Evolutionary conservation across 2,329 filamentous ascomycete genomes (phyloP), one percentile per base, ranked within the genome.

Genomic region (Colletotrichum tanaceti): DNA sequence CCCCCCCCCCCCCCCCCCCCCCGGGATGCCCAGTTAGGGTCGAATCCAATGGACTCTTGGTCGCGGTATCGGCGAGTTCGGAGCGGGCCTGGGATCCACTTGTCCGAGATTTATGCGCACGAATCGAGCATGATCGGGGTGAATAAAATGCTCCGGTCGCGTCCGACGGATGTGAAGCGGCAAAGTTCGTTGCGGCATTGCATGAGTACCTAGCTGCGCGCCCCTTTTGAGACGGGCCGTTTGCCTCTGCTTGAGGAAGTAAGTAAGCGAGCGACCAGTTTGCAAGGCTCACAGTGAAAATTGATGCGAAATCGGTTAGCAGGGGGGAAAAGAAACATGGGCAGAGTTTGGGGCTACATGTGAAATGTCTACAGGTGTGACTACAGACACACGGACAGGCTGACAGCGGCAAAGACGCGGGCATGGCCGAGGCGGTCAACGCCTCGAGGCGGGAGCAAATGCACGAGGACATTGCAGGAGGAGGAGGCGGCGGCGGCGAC

Each of bases 41-140:
- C 18, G 28, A 38, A 24, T 49, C 58, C 44, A 20, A 14, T 32
- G 32, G 35, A 35, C 35, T 24, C 14, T 38, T 39, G 11, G 32
- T 35, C n/a, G 49, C 49, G 28, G 24, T 43, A 35, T 69, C 62
- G 62, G 66, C 49, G 66, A 60, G 66, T 57, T 69, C 62, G 66
- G 66, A 18, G 49, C 62, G 20, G 65, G 50, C n/a, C 54, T 54
- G 62, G 50, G 49, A 61, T 50, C 65, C 65, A 68, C 65, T 46
- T 65, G 24, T 57, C 65, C 65, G 65, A 68, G 49, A 38, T 49
- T 65, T 65, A 65, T 61, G 65, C 65, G 65, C 62, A 68, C 65
- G 62, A 65, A 68, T 68, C 47, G 54, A 55, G 28, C 43, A n/a
- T 13, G 20, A 65, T 68, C 65, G 65, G 62, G 59, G 47, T n/a